phyloP scores from a whole-genome alignment of 768 basidiomycete species.

The Pulveroboletus frians region DNA sequence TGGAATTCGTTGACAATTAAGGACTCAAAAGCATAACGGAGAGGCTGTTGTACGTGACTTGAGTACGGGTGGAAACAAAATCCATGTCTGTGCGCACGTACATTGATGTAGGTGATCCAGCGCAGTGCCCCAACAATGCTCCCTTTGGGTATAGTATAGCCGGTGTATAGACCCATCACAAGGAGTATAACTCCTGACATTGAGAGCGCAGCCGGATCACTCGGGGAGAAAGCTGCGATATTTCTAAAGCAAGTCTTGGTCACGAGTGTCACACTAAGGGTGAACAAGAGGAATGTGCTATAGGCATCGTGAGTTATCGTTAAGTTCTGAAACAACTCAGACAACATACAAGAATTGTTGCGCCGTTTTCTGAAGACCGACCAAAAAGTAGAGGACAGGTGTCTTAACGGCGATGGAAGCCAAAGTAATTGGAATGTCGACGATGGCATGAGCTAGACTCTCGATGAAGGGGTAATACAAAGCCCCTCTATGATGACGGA shows the following conservation, averaged over 20 bases:
- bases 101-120: slow-evolving; percentile 20
- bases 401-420: slow-evolving; percentile 10
- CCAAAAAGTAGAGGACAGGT: slow-evolving; percentile 16
- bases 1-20: slow-evolving; percentile 48
- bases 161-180: slow-evolving; percentile 40
- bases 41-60: slow-evolving; percentile 30
- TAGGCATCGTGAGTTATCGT: slow-evolving; percentile 35
- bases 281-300: slow-evolving; percentile 53
- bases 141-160: slow-evolving; percentile 30
- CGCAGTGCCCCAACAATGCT: slow-evolving; percentile 10
- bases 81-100: slow-evolving; percentile 33
- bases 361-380: slow-evolving; percentile 14
- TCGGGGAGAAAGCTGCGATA: slow-evolving; percentile 50
- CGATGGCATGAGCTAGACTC: slow-evolving; percentile 38
- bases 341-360: slow-evolving; percentile 18
- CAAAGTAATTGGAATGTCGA: slow-evolving; percentile 41
- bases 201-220: slow-evolving; percentile 46
- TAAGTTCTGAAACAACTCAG: neutral
- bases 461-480: slow-evolving; percentile 49
- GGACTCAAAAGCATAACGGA: slow-evolving; percentile 23
- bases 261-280: slow-evolving; percentile 48
- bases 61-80: slow-evolving; percentile 28
- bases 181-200: slow-evolving; percentile 32
- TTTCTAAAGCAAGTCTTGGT: slow-evolving; percentile 76
- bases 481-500: slow-evolving; percentile 39